Base-by-base conservation (phyloP, 2,329 filamentous ascomycete species). In the Aspergillus melleus region DNA sequence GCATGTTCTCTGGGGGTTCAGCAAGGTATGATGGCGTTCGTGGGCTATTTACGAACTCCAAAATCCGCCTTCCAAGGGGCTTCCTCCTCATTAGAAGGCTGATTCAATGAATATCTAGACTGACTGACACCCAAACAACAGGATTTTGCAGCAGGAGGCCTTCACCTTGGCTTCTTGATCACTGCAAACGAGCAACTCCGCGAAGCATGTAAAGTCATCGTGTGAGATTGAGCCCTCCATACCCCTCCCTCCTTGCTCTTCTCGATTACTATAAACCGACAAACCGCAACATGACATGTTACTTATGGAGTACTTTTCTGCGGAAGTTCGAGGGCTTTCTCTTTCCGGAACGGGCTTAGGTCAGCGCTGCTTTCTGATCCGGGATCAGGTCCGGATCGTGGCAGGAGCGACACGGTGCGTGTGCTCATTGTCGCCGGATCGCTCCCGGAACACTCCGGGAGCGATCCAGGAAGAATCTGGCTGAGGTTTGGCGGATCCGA, bases 1-100 rank as follows among this genome's bases (percentile, higher is more conserved):
- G 0, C 84, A 87, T 66, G 76, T 84, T 1, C 64, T 84, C 4
- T 79, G 77, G 52, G 77, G 77, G 0, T 73, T 79, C 55, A 75
- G 74, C 64, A 75, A 78, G 66, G 71, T 70, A 67, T 24, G 63
- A 12, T 36, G 36, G 12, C 10, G 6, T 12, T 36, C 32, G 12
- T 36, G 32, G 32, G 32, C 32, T 36, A 14, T 12, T 36, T 14
- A 12, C 2, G 3, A 11, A 14, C 32, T 5, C 6, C 26, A 29
- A 9, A 9, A 9, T 3, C 36, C 11, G 16, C 3, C 10, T 6
- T 11, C 1, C 3, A 29, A 10, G 10, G 8, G 20, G 30, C 22
- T 79, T 76, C 77, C 24, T 74, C 11, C 32, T 12, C 32, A 16
- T 78, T 65, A 77, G 73, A 54, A 80, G 10, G 49, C 19, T 8